A percentile compares a stretch with the other conserved stretches of the same genome.
Evolutionary conservation across 306 rosid species (phyloP).

Genomic region (Pyrus communis): DNA sequence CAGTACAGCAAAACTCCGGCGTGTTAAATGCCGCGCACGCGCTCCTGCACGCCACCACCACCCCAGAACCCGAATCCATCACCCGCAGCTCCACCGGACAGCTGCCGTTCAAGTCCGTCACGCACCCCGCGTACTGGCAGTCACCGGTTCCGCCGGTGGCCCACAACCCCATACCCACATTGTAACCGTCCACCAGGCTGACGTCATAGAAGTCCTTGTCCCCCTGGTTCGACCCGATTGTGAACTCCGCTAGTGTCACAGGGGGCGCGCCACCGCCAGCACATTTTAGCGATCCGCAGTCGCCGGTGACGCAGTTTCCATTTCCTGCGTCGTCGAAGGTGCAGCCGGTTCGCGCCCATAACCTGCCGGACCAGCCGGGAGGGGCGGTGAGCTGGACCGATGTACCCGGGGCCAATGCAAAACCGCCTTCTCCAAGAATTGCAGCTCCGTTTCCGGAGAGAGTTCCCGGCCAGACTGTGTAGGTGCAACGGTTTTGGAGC

Average conservation of each 20-base stretch:
- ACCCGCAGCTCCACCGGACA: constrained; percentile 68
- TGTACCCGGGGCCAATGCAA: constrained; percentile 34
- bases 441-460: constrained; percentile 63
- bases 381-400: constrained; percentile 41
- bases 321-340: constrained; percentile 45
- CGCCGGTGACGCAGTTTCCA: constrained; percentile 59
- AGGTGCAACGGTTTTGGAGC: constrained; percentile 49
- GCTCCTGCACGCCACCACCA: constrained; percentile 79
- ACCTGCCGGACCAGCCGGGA: constrained; percentile 79
- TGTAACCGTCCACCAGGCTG: constrained; percentile 89
- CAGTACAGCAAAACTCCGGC: constrained; percentile 76
- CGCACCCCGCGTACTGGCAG: constrained; percentile 83
- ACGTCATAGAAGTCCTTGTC: constrained; percentile 78
- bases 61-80: constrained; percentile 10
- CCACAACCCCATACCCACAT: constrained; percentile 60
- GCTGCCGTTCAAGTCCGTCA: constrained; percentile 43
- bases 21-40: constrained; percentile 70
- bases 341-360: constrained; percentile 83
- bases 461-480: constrained; percentile 76
- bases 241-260: constrained; percentile 63
- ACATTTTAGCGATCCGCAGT: constrained; percentile 60
- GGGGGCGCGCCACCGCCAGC: constrained; percentile 55
- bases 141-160: constrained; percentile 74
- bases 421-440: constrained; percentile 56
- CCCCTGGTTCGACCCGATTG: constrained; percentile 20